phyloP scores from a whole-genome alignment of 2,329 filamentous ascomycete genomes.

The Trichoderma citrinoviride region DNA sequence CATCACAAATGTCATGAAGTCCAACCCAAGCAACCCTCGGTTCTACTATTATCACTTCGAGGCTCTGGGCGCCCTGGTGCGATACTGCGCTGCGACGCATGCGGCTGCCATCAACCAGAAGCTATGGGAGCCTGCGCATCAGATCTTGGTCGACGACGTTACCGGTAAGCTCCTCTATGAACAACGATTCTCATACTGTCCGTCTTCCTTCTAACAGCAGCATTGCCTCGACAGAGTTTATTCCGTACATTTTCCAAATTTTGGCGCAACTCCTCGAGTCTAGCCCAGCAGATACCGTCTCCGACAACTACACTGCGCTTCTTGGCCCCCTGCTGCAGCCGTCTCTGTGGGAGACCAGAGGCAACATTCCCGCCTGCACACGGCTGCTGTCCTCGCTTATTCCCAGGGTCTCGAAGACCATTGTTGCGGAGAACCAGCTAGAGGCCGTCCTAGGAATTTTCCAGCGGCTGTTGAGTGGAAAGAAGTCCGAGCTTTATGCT shows the following conservation, averaged over 20 bases:
- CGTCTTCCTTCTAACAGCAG: background rate
- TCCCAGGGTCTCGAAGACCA: conserved; percentile 68
- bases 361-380: conserved; percentile 88
- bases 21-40: conserved; percentile 93
- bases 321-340: conserved; percentile 76
- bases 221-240: conserved; percentile 65
- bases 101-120: conserved; percentile 73
- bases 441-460: conserved; percentile 93
- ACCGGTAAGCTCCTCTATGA: conserved; percentile 54
- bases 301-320: conserved; percentile 75
- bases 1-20: conserved; percentile 88
- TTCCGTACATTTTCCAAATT: conserved; percentile 94
- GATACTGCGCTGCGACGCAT: conserved; percentile 62
- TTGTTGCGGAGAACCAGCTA: conserved; percentile 75
- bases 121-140: conserved; percentile 79
- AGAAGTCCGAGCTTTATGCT: conserved; percentile 79
- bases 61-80: conserved; percentile 81
- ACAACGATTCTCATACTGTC: background rate
- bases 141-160: conserved; percentile 76
- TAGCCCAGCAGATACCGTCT: conserved; percentile 74
- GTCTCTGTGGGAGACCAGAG: conserved; percentile 84
- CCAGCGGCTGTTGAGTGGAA: conserved; percentile 79
- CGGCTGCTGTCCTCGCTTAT: conserved; percentile 83
- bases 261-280: conserved; percentile 87
- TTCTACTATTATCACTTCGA: conserved; percentile 99